Percentiles rank a stretch among this genome's conserved stretches.
phyloP scores from a whole-genome alignment of 805 yeast genomes.

The Lipomyces starkeyi region DNA sequence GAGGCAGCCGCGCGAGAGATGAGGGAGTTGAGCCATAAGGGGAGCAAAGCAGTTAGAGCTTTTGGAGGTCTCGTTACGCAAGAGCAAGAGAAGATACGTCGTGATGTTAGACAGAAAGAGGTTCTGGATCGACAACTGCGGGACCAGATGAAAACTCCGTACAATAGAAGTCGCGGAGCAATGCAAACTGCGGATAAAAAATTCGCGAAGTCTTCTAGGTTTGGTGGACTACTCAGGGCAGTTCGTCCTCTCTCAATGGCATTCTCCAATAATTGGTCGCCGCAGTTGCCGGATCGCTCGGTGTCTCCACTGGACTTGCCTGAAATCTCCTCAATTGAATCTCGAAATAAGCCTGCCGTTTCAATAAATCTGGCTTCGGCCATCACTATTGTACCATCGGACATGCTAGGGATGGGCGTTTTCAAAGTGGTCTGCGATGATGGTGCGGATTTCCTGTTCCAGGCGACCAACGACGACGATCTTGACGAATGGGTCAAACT shows the following conservation, averaged over 20 bases:
- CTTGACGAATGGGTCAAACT: constrained; percentile 73
- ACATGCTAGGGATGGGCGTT: constrained; percentile 36
- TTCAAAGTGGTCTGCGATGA: constrained; percentile 54
- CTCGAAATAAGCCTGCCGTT: constrained; percentile 57
- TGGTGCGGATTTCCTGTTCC: constrained; percentile 66
- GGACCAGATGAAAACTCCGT: constrained; percentile 16
- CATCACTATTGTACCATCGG: constrained; percentile 51
- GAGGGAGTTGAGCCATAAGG: constrained; percentile 48
- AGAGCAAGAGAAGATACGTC: constrained; percentile 58
- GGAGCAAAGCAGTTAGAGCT: constrained; percentile 46
- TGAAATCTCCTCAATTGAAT: constrained; percentile 49
- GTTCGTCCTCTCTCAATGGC: constrained; percentile 52
- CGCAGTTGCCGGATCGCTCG: constrained; percentile 50
- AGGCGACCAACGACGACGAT: constrained; percentile 65
- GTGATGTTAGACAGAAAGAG: constrained; percentile 59
- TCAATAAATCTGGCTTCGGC: constrained; percentile 54
- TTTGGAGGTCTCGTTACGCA: constrained; percentile 55
- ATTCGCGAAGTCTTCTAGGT: constrained; percentile 41
- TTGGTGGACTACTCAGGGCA: constrained; percentile 50
- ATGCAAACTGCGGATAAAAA: constrained; percentile 10
- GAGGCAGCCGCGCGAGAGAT: constrained; percentile 56
- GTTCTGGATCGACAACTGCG: constrained; percentile 34
- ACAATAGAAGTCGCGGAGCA: not conserved
- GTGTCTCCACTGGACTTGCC: constrained; percentile 67
- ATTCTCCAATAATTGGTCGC: constrained; percentile 37